Base-by-base conservation (phyloP, 163 green algal species). In the Prototheca wickerhamii region DNA sequence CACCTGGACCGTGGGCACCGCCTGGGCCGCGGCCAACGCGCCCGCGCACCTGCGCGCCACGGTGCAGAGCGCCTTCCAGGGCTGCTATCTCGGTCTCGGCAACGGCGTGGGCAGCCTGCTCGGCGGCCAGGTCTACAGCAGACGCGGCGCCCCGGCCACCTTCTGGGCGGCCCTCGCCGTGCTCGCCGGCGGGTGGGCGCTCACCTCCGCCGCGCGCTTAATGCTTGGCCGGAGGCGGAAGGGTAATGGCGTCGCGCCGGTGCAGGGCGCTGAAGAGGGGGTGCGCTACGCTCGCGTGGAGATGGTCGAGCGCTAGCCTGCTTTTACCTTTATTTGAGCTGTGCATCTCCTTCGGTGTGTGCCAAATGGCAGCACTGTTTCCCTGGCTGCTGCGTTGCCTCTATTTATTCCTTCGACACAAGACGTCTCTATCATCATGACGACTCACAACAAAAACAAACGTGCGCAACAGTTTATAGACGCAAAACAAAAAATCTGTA, bases 1-100 rank as follows among this genome's bases (percentile, higher is more conserved):
- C 1, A 63, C 75, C 3, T 82, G 72, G 72, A 57, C 61, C 3
- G 61, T 40, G 2, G 75, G 72, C 1, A 74, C 57, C 7, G 57
- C 62, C 40, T 65, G 61, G 23, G 65, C 49, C 58, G 35, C 37
- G 21, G 44, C 60, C 18, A 32, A 66, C 23, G 60, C 72, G 4
- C 75, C 75, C 20, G 53, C 68, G 2, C 72, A 73, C 17, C 60
- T 79, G n/a, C 63, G 69, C 17, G 44, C 68, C 23, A 78, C 68
- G 2, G 64, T 52, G 3, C 72, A 79, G 44, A 44, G 35, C 21
- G 40, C 68, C n/a, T 77, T 74, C 28, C 72, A 79, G 33, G 72
- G 72, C 29, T 18, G 58, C 12, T 69, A 67, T 31, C 65, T 67
- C 54, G 65, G 63, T 0, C 18, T 74, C 7, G 75, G 75, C 2